Evolutionary conservation across 495 filamentous ascomycete species (phyloP).

Genomic region (Platismatia glauca): DNA sequence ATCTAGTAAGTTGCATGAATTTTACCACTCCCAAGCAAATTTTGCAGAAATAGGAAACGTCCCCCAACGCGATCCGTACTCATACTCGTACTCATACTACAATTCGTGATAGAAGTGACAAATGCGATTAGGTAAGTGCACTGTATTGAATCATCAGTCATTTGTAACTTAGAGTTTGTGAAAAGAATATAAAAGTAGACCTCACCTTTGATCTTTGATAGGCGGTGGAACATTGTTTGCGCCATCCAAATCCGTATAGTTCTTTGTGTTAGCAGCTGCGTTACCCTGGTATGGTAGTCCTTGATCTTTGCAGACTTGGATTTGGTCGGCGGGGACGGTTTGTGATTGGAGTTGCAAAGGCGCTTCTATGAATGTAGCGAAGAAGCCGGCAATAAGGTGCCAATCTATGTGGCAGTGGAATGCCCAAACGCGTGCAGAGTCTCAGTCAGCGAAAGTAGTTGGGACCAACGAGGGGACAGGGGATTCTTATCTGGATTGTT

Average conservation of each 20-base stretch:
- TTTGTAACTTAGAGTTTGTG: not conserved
- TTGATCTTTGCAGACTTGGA: constrained; percentile 43
- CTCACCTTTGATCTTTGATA: not conserved
- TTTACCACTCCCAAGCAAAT: too few relatives aligned
- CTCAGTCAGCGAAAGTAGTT: not conserved
- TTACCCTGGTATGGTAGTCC: constrained; percentile 50
- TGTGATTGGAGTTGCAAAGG: constrained; percentile 37
- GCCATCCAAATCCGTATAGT: constrained; percentile 57
- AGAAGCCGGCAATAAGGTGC: constrained; percentile 44
- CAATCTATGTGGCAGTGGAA: constrained; percentile 63
- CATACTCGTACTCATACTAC: not conserved
- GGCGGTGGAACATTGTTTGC: constrained; percentile 32
- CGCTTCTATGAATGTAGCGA: constrained; percentile 40
- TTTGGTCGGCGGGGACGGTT: constrained; percentile 52
- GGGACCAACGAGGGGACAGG: not conserved
- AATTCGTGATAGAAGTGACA: too few relatives aligned
- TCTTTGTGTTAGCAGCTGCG: constrained; percentile 55
- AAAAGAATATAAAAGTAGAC: not conserved
- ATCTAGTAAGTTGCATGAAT: too few relatives aligned
- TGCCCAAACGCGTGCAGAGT: constrained; percentile 48
- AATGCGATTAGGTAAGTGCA: not conserved
- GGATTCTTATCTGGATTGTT: constrained; percentile 21
- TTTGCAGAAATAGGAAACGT: too few relatives aligned
- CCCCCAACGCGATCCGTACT: not conserved
- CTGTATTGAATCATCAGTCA: not conserved